A percentile compares a stretch with the other conserved stretches of the same genome.
Conservation (phyloP, 805 yeast genomes). For the Nakazawaea ishiwadae region DNA sequence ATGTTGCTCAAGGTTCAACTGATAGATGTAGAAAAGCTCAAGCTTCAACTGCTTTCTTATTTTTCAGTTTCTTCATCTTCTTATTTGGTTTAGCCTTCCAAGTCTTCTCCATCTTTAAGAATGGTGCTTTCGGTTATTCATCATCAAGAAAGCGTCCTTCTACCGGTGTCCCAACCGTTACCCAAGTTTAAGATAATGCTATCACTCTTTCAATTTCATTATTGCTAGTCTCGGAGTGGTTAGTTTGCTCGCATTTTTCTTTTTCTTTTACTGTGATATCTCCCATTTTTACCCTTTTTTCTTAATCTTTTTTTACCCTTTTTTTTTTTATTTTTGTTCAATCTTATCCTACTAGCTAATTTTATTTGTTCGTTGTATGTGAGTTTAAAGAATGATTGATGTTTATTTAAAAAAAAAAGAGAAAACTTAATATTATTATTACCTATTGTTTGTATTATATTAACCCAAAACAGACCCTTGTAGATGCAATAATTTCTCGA, state of each 20-base stretch:
- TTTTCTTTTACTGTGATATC: background rate
- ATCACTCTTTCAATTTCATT: too few species aligned
- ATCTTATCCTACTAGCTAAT: too few species aligned
- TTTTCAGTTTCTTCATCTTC: conserved; percentile 76
- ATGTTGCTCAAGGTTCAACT: conserved; percentile 65
- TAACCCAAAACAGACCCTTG: too few species aligned
- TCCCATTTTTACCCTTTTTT: background rate
- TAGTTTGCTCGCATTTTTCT: background rate
- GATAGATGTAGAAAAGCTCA: conserved; percentile 96
- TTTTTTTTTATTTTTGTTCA: background rate
- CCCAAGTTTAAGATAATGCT: conserved; percentile 70
- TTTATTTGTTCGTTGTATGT: background rate
- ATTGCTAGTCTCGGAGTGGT: too few species aligned
- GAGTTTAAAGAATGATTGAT: too few species aligned
- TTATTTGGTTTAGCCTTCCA: conserved; percentile 57
- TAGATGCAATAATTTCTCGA: too few species aligned
- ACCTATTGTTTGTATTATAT: background rate
- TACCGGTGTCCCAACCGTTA: conserved; percentile 86
- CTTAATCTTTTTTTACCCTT: background rate
- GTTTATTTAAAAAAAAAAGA: too few species aligned
- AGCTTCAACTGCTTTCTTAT: conserved; percentile 76
- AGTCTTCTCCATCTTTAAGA: conserved; percentile 42
- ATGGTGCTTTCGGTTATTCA: conserved; percentile 55
- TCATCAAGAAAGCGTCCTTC: conserved; percentile 47
- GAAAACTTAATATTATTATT: background rate